These are phyloP conservation scores for Mycena belliarum DNA, from an alignment of 768 basidiomycete species.

Conservation along the genomic window DNA sequence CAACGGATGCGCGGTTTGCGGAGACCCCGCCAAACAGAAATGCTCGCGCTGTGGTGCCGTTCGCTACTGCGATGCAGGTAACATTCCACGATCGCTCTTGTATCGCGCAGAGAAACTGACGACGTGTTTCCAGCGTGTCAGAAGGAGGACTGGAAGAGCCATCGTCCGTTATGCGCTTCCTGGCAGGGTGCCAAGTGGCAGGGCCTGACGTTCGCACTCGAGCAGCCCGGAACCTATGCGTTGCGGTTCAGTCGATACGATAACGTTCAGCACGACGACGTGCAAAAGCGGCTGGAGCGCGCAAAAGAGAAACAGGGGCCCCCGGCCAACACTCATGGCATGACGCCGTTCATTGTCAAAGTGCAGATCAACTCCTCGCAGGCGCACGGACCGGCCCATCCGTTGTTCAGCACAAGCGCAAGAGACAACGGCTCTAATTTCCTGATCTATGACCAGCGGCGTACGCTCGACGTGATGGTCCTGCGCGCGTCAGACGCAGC, in stretches of 20 bases:
- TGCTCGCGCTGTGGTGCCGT: conserved; percentile 18
- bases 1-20: conserved; percentile 18
- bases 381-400: conserved; percentile 6
- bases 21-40: conserved; percentile 17
- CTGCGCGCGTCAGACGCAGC: background rate
- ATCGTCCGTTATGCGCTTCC: conserved; percentile 11
- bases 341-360: conserved; percentile 19
- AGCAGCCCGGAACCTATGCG: background rate
- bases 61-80: conserved; percentile 20
- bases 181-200: conserved; percentile 17
- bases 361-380: conserved; percentile 8
- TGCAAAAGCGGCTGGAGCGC: background rate
- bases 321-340: conserved; percentile 20
- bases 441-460: conserved; percentile 15
- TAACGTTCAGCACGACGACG: conserved; percentile 8
- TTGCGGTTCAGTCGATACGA: conserved; percentile 13
- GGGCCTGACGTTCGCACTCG: conserved; percentile 2
- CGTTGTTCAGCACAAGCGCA: background rate
- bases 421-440: background rate
- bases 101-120: background rate
- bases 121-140: conserved; percentile 9
- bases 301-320: background rate
- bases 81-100: too few relatives aligned
- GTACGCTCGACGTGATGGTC: conserved; percentile 6
- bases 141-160: conserved; percentile 21